These are phyloP conservation scores for Ascochyta viciae-villosae DNA, from an alignment of 2,329 filamentous ascomycete species.

Conservation along the genomic window DNA sequence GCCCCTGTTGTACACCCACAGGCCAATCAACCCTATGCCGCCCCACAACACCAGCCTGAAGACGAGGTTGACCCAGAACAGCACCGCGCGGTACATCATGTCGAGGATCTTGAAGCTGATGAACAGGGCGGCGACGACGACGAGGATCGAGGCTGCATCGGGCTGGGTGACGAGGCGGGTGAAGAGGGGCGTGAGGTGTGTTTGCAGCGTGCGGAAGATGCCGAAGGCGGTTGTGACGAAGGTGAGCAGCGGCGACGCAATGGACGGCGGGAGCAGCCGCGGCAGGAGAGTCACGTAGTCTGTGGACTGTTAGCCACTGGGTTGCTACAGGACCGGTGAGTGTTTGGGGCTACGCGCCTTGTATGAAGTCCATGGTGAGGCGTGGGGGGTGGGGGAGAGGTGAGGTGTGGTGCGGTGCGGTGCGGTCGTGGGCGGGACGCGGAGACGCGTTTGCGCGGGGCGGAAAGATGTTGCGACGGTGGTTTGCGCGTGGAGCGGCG, in stretches of 20 bases:
- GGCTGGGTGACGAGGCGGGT: slow-evolving; percentile 43
- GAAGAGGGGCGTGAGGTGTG: slow-evolving; percentile 41
- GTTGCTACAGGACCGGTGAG: background rate
- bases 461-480: slow-evolving; percentile 5
- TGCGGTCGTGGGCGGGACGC: slow-evolving; percentile 18
- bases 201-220: slow-evolving; percentile 36
- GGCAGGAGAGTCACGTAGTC: slow-evolving; percentile 43
- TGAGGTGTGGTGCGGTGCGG: background rate
- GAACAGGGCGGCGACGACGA: slow-evolving; percentile 68
- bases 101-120: slow-evolving; percentile 69
- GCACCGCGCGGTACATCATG: slow-evolving; percentile 73
- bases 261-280: slow-evolving; percentile 40
- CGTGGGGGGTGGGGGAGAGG: slow-evolving; percentile 12
- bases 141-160: slow-evolving; percentile 59
- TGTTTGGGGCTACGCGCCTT: slow-evolving; percentile 25
- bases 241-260: slow-evolving; percentile 41
- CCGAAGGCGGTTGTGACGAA: slow-evolving; percentile 37
- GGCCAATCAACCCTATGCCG: slow-evolving; percentile 60
- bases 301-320: slow-evolving; percentile 27
- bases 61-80: slow-evolving; percentile 77
- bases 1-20: slow-evolving; percentile 68
- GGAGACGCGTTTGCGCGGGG: slow-evolving; percentile 23
- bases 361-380: slow-evolving; percentile 41
- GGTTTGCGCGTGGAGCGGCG: slow-evolving; percentile 13
- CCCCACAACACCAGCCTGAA: slow-evolving; percentile 71